These are phyloP conservation scores for Recurvomyces mirabilis DNA, from an alignment of 495 filamentous ascomycete genomes.

Conservation along the genomic window DNA sequence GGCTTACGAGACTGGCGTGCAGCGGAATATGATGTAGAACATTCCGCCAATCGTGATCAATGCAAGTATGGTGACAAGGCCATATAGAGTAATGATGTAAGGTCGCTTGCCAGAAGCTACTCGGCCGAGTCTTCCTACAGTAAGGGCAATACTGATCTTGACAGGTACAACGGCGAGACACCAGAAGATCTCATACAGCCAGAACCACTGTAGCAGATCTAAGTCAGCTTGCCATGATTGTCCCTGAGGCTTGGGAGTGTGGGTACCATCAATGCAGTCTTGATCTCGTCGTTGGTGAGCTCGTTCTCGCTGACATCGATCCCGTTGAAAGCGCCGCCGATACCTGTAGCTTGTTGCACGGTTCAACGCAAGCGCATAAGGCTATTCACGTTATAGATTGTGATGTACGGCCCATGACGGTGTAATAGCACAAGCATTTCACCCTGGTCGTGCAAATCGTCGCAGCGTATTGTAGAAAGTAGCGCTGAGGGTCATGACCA, in stretches of 20 bases:
- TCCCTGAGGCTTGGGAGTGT: not conserved
- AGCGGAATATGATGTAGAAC: slow-evolving; percentile 10
- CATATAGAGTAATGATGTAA: not conserved
- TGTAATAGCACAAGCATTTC: too few species aligned
- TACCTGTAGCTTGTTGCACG: too few species aligned
- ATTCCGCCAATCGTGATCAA: not conserved
- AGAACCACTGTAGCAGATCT: slow-evolving; percentile 2
- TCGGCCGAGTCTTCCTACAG: not conserved
- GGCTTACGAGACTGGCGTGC: slow-evolving; percentile 7
- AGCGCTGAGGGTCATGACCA: too few species aligned
- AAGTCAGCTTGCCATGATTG: not conserved
- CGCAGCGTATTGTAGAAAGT: too few species aligned
- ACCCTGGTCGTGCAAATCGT: too few species aligned
- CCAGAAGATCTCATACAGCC: slow-evolving; percentile 6
- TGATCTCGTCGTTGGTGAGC: not conserved
- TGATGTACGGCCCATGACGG: too few species aligned
- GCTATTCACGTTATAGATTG: too few species aligned
- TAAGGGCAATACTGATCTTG: slow-evolving; percentile 6
- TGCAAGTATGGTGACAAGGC: not conserved
- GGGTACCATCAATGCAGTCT: not conserved
- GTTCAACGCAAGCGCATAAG: too few species aligned
- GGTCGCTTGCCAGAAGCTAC: not conserved
- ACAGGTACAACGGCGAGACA: slow-evolving; percentile 2
- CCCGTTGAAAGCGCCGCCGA: not conserved
- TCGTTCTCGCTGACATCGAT: not conserved